Conservation (phyloP, 768 basidiomycete species). For the Russula griseocarnosa region DNA sequence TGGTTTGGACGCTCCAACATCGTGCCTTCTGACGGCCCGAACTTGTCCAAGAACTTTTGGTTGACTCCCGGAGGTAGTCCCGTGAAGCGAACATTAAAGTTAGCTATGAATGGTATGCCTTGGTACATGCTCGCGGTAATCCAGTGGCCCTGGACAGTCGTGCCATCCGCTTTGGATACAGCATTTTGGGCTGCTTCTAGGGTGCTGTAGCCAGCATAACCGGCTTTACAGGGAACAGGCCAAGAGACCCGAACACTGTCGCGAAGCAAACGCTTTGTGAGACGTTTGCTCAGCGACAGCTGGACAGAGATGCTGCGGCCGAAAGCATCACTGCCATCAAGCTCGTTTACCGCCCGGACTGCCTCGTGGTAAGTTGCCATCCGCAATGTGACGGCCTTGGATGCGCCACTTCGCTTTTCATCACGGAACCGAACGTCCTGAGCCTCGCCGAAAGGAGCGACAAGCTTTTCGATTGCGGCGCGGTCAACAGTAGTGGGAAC, state of each 20-base stretch:
- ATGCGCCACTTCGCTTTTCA: slow-evolving; percentile 17
- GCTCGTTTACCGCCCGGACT: slow-evolving; percentile 45
- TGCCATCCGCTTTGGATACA: slow-evolving; percentile 42
- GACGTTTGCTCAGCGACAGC: slow-evolving; percentile 42
- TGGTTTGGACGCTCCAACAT: slow-evolving; percentile 53
- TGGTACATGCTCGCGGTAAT: slow-evolving; percentile 50
- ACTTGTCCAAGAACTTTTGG: slow-evolving; percentile 43
- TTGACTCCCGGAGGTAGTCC: slow-evolving; percentile 48
- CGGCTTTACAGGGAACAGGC: slow-evolving; percentile 53
- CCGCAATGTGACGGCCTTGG: slow-evolving; percentile 41
- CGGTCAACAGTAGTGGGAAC: slow-evolving; percentile 41
- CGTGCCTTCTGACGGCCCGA: slow-evolving; percentile 46
- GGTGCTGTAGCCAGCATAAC: slow-evolving; percentile 60
- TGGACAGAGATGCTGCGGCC: slow-evolving; percentile 43
- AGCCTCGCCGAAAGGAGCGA: slow-evolving; percentile 48
- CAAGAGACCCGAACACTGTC: slow-evolving; percentile 60
- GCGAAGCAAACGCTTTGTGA: slow-evolving; percentile 40
- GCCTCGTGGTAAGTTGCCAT: slow-evolving; percentile 51
- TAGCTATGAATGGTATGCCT: slow-evolving; percentile 55
- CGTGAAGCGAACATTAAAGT: slow-evolving; percentile 56
- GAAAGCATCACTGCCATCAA: slow-evolving; percentile 47
- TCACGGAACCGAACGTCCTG: slow-evolving; percentile 35
- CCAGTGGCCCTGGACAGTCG: slow-evolving; percentile 39
- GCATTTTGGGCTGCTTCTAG: slow-evolving; percentile 48
- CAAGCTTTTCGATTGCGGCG: slow-evolving; percentile 37